Evolutionary conservation across 805 yeast genomes (phyloP), one percentile per base, ranked within the genome.

Genomic region (Cyberlindnera mississippiensis): DNA sequence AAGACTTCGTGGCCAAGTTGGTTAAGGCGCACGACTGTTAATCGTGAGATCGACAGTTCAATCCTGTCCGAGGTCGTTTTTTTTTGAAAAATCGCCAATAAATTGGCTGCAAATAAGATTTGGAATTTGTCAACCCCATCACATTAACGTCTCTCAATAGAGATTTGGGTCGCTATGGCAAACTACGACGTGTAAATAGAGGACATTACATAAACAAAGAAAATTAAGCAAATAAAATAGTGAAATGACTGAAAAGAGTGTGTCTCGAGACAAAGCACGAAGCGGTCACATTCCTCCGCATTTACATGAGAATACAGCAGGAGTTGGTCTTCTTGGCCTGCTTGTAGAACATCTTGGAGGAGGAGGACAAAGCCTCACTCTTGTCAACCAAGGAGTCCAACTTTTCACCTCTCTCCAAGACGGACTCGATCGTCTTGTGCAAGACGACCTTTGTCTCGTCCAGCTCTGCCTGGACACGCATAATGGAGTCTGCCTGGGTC

Each of bases 401-500:
- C 59, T 89, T 89, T 66, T 93, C 99, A 38, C 99, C 99, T 63
- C 99, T 80, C 64, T 88, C 95, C 61, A 93, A 74, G 8, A 93
- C 96, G 48, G 84, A 75, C 66, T 93, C 97, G 52, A 93, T 91
- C 35, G 97, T 89, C 68, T 91, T 90, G 67, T 93, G 98, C 57
- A 93, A 72, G 31, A 90, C 96, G 55, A 91, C 87, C 71, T 93
- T 93, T 28, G 99, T 93, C 61, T 93, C 99, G 64, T 93, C 99
- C 56, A 93, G 76, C 66, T 93, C 99, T 61, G 89, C 95, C 70
- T 93, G 99, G 17, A 93, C 99, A 63, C 84, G 85, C 95, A 93
- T 83, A 49, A 93, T 80, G 10, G 96, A 84, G 63, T 93, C 99
- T 0, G 98, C 98, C 69, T 93, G 96, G 32, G 84, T 75, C 24